phyloP scores from a whole-genome alignment of 1,139 yeast genomes.

The Spathaspora sp. region DNA sequence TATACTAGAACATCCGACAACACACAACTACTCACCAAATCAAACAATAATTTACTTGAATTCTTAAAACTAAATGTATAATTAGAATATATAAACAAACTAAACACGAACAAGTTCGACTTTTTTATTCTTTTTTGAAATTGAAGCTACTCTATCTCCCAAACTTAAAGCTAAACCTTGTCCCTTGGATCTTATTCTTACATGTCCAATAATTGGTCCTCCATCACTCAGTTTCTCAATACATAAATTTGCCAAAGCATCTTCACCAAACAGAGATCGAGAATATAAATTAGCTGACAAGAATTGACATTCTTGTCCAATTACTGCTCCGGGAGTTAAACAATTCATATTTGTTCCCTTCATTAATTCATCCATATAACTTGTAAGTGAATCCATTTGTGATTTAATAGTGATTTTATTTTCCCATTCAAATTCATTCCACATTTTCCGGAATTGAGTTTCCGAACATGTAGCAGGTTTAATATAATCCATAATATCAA shows the following conservation, averaged over 20 bases:
- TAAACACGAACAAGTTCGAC: constrained; percentile 24
- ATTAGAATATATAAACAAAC: background rate
- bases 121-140: constrained; percentile 54
- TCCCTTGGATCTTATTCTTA: constrained; percentile 95
- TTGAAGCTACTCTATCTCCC: constrained; percentile 90
- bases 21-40: constrained; percentile 14
- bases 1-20: constrained; percentile 22
- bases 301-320: constrained; percentile 87
- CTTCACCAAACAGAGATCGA: constrained; percentile 93
- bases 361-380: constrained; percentile 75
- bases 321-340: constrained; percentile 85
- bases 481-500: constrained; percentile 96
- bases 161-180: constrained; percentile 94
- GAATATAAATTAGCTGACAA: constrained; percentile 94
- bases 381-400: constrained; percentile 64
- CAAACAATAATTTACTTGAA: constrained; percentile 16
- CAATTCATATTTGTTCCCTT: constrained; percentile 92
- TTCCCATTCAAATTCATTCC: constrained; percentile 99
- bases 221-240: constrained; percentile 69
- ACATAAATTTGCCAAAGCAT: constrained; percentile 93
- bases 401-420: constrained; percentile 92
- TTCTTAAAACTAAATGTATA: constrained; percentile 9
- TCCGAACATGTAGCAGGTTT: constrained; percentile 91
- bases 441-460: constrained; percentile 91
- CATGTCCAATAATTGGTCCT: constrained; percentile 89